Evolutionary conservation across 1,284 basidiomycete species (phyloP).

Genomic region (Pseudozyma sp.): DNA sequence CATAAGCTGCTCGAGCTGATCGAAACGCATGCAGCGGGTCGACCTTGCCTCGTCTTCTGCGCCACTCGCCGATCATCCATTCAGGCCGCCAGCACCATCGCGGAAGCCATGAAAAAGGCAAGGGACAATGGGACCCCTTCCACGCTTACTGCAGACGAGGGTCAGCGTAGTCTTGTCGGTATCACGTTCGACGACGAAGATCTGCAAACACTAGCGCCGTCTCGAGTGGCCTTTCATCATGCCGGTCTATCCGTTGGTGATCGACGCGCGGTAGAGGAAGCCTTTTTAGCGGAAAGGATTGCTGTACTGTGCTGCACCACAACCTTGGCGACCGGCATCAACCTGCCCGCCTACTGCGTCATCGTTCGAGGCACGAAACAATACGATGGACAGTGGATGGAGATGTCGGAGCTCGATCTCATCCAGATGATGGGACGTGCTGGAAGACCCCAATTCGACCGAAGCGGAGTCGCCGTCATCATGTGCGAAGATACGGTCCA

Average conservation of each 20-base stretch:
- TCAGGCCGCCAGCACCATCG: conserved; percentile 78
- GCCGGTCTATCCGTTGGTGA: conserved; percentile 83
- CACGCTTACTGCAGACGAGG: conserved; percentile 3
- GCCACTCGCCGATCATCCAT: conserved; percentile 72
- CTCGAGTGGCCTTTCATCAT: conserved; percentile 86
- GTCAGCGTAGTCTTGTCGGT: conserved; percentile 5
- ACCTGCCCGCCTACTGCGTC: conserved; percentile 73
- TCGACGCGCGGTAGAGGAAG: conserved; percentile 77
- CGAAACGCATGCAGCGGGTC: conserved; percentile 43
- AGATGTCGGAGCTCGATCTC: conserved; percentile 58
- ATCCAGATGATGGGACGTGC: conserved; percentile 77
- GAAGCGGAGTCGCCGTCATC: conserved; percentile 61
- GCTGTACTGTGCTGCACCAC: conserved; percentile 49
- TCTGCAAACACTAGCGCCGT: conserved; percentile 28
- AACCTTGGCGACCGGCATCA: conserved; percentile 89
- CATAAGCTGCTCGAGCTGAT: conserved; percentile 76
- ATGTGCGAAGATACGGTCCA: conserved; percentile 57
- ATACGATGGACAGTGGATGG: conserved; percentile 52
- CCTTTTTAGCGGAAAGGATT: conserved; percentile 78
- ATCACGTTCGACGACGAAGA: conserved; percentile 47
- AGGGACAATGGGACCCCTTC: conserved; percentile 30
- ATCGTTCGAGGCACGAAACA: conserved; percentile 61
- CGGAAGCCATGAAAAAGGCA: conserved; percentile 74
- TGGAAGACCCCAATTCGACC: conserved; percentile 92
- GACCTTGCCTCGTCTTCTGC: conserved; percentile 56